These are phyloP conservation scores for Boechera retrofracta DNA, from an alignment of 345 rosid genomes.

Conservation along the genomic window DNA sequence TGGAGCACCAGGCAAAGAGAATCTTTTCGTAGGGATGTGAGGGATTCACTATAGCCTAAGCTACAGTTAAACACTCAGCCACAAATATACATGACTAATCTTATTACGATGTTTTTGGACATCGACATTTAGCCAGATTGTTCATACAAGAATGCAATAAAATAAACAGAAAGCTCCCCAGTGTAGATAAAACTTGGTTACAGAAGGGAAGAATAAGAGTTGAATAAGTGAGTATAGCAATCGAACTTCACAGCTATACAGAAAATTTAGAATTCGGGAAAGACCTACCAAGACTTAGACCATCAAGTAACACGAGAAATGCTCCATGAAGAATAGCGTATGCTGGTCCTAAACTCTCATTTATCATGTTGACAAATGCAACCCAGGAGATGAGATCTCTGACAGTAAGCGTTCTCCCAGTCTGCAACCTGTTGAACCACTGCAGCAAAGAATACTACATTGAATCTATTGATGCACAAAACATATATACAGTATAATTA, in stretches of 20 bases:
- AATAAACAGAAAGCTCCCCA: slow-evolving; percentile 10
- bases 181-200: slow-evolving; percentile 1
- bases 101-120: background rate
- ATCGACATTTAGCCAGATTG: background rate
- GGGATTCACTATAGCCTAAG: background rate
- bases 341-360: slow-evolving; percentile 60
- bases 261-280: slow-evolving; percentile 3
- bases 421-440: slow-evolving; percentile 82
- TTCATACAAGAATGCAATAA: slow-evolving; percentile 2
- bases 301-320: slow-evolving; percentile 94
- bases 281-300: slow-evolving; percentile 76
- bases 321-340: slow-evolving; percentile 81
- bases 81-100: background rate
- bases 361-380: slow-evolving; percentile 63
- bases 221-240: slow-evolving; percentile 8
- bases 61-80: background rate
- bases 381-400: slow-evolving; percentile 97
- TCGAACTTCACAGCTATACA: slow-evolving; percentile 1
- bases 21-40: background rate
- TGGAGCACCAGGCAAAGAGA: background rate
- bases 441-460: slow-evolving; percentile 44
- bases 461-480: background rate
- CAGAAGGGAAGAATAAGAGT: background rate
- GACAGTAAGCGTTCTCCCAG: slow-evolving; percentile 81
- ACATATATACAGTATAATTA: background rate